A percentile compares a stretch with the other conserved stretches of the same genome.
These are phyloP conservation scores for Pseudogymnoascus pannorum DNA, from an alignment of 2,329 filamentous ascomycete genomes.

Conservation along the genomic window DNA sequence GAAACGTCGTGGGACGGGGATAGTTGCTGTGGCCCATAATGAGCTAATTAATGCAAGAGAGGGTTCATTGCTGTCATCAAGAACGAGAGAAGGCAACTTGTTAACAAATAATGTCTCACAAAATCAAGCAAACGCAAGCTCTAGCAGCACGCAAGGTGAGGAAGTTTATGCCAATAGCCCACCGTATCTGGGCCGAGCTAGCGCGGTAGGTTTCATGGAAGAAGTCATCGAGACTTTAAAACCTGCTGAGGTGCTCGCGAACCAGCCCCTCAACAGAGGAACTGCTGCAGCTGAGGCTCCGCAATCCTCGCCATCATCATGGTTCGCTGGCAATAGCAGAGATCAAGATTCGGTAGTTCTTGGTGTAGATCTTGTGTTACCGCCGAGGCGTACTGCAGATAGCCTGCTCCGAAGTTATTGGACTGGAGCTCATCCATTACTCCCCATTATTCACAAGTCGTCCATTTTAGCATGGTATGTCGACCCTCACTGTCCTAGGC, in stretches of 20 bases:
- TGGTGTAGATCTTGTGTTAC: not conserved
- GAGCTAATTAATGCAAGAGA: too few species aligned
- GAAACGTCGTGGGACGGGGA: too few species aligned
- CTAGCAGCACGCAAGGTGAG: too few species aligned
- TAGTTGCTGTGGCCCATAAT: too few species aligned
- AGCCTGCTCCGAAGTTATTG: constrained; percentile 2
- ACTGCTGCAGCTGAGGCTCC: not conserved
- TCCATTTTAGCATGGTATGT: constrained; percentile 1
- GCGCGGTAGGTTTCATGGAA: constrained; percentile 10
- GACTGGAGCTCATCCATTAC: not conserved
- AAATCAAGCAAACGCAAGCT: too few species aligned
- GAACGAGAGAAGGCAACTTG: too few species aligned
- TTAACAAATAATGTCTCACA: too few species aligned
- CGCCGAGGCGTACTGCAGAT: not conserved
- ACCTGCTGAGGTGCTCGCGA: not conserved
- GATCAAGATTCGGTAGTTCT: not conserved
- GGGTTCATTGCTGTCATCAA: too few species aligned
- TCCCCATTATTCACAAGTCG: constrained; percentile 9
- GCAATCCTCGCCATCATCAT: not conserved
- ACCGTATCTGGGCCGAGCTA: not conserved
- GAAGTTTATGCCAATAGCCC: not conserved
- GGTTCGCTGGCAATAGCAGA: not conserved
- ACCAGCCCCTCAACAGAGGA: not conserved
- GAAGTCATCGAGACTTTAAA: not conserved
- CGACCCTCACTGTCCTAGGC: too few species aligned